These are phyloP conservation scores for Hirschfeldia incana DNA, from an alignment of 345 rosid species.

Conservation along the genomic window DNA sequence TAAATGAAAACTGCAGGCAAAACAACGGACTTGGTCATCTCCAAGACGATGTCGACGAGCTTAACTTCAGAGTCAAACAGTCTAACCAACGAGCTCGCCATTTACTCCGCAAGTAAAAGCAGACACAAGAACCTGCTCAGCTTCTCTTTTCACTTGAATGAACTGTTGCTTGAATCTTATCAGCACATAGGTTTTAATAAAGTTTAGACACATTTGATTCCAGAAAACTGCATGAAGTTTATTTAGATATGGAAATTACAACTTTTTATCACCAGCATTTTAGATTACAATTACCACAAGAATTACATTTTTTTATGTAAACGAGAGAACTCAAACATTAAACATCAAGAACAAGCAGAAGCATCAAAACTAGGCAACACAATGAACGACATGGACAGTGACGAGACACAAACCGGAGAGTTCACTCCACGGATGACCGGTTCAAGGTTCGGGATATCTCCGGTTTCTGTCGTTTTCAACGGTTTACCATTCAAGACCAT, in stretches of 20 bases:
- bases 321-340: background rate
- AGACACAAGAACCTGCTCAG: background rate
- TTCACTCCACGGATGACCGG: slow-evolving; percentile 50
- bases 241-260: background rate
- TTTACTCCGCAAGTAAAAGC: slow-evolving; percentile 70
- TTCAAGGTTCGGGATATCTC: slow-evolving; percentile 63
- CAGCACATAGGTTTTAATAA: background rate
- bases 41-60: slow-evolving; percentile 66
- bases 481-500: slow-evolving; percentile 81
- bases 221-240: background rate
- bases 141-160: background rate
- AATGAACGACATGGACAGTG: slow-evolving; percentile 72
- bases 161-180: slow-evolving; percentile 20
- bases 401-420: slow-evolving; percentile 54
- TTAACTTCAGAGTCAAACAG: slow-evolving; percentile 57
- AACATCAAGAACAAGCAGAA: slow-evolving; percentile 52
- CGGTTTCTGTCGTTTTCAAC: slow-evolving; percentile 46
- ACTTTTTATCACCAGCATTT: background rate
- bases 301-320: slow-evolving; percentile 8
- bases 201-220: slow-evolving; percentile 1
- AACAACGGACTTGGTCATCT: slow-evolving; percentile 61
- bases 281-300: slow-evolving; percentile 39
- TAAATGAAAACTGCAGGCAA: slow-evolving; percentile 54
- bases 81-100: slow-evolving; percentile 65
- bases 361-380: slow-evolving; percentile 79